phyloP scores from a whole-genome alignment of 106 monocot genomes.

The Cymbidium sinense region DNA sequence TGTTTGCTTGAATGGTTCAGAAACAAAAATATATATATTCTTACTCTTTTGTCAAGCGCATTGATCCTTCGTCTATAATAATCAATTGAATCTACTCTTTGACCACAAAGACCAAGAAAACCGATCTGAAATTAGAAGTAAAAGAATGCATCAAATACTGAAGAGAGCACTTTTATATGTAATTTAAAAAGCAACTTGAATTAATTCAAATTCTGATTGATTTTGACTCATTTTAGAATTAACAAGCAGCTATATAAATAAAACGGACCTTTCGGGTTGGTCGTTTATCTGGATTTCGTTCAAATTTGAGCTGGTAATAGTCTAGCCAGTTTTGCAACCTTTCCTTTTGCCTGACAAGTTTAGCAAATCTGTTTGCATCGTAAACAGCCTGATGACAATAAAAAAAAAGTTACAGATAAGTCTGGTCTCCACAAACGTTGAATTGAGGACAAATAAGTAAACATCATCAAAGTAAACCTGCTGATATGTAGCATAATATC shows the following conservation, averaged over 20 bases:
- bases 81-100: slow-evolving; percentile 72
- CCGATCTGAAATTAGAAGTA: slow-evolving; percentile 40
- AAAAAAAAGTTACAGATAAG: neutral
- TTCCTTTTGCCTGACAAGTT: slow-evolving; percentile 61
- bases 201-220: neutral
- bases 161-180: slow-evolving; percentile 1
- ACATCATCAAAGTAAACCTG: neutral
- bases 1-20: neutral
- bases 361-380: slow-evolving; percentile 85
- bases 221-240: neutral
- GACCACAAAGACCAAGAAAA: slow-evolving; percentile 70
- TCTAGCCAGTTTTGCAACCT: slow-evolving; percentile 81
- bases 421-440: neutral
- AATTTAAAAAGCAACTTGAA: neutral
- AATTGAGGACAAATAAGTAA: slow-evolving; percentile 1
- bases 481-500: neutral
- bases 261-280: slow-evolving; percentile 51
- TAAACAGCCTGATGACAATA: slow-evolving; percentile 65
- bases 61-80: slow-evolving; percentile 54
- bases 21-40: neutral
- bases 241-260: neutral
- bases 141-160: neutral
- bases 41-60: slow-evolving; percentile 60
- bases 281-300: slow-evolving; percentile 55
- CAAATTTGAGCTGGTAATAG: slow-evolving; percentile 68